Conservation (phyloP, 163 green algal genomes). For the Scenedesmus sp. region DNA sequence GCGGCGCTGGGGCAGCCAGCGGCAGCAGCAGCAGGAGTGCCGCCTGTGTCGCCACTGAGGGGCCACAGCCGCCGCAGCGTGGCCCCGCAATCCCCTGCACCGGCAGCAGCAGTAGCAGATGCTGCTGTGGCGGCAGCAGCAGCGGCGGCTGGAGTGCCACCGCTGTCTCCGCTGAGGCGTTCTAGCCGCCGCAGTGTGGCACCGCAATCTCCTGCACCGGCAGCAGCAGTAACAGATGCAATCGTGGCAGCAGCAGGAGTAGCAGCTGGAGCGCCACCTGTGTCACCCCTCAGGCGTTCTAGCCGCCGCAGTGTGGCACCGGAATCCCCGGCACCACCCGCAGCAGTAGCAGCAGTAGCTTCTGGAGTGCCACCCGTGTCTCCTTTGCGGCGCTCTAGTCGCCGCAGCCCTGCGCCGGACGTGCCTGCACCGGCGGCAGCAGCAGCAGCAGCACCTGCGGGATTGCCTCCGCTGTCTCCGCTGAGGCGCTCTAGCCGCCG, state of each 20-base stretch:
- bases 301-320: background rate
- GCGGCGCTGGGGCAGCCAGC: background rate
- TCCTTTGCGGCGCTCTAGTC: background rate
- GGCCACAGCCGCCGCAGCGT: too few relatives aligned
- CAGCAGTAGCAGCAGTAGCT: background rate
- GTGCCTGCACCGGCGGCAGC: background rate
- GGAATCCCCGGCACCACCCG: background rate
- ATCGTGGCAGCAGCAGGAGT: background rate
- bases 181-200: background rate
- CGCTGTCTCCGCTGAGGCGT: background rate
- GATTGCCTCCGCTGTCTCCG: too few relatives aligned
- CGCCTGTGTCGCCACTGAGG: background rate
- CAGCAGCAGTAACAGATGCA: background rate
- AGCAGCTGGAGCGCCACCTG: background rate
- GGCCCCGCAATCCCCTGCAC: too few relatives aligned
- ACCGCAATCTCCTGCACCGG: background rate
- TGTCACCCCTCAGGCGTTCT: background rate
- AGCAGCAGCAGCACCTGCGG: constrained; percentile 4
- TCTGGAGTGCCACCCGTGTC: background rate
- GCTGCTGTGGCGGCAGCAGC: background rate
- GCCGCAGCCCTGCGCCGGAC: background rate
- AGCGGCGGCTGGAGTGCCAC: background rate
- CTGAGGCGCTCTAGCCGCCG: background rate
- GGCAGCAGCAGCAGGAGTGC: constrained; percentile 1
- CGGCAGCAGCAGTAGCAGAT: background rate